Percentiles rank a stretch among this genome's conserved stretches.
These are phyloP conservation scores for Aspergillus sclerotioniger DNA, from an alignment of 495 filamentous ascomycete species.

Conservation along the genomic window DNA sequence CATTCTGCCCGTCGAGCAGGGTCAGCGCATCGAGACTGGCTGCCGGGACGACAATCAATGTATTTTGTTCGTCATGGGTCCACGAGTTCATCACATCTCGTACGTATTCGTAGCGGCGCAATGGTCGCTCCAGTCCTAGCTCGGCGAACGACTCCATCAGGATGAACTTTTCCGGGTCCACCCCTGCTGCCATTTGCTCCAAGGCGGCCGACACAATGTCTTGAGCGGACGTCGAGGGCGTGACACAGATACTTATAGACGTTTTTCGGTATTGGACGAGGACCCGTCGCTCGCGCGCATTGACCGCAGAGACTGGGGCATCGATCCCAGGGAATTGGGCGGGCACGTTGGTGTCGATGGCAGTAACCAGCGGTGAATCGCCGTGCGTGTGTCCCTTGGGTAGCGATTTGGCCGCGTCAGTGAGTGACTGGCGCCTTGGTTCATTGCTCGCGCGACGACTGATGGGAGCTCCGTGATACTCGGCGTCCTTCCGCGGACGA, in stretches of 20 bases:
- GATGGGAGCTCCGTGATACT: conserved; percentile 1
- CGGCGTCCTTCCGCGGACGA: background rate
- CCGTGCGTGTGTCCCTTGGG: conserved; percentile 20
- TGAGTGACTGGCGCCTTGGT: conserved; percentile 18
- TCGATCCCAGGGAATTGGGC: conserved; percentile 65
- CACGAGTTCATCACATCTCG: conserved; percentile 91
- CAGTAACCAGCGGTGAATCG: background rate
- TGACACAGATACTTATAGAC: conserved; percentile 63
- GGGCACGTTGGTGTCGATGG: conserved; percentile 39
- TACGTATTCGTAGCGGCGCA: conserved; percentile 84
- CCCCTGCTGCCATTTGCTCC: conserved; percentile 51
- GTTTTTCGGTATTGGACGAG: conserved; percentile 64
- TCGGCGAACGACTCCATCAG: conserved; percentile 72
- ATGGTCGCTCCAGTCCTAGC: conserved; percentile 76
- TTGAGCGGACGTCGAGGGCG: conserved; percentile 67
- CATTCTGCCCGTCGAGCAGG: conserved; percentile 49
- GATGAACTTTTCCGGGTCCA: conserved; percentile 60
- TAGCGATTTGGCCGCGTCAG: conserved; percentile 22
- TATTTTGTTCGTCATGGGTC: conserved; percentile 73
- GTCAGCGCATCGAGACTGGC: conserved; percentile 42
- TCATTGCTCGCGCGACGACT: conserved; percentile 20
- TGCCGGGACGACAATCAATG: conserved; percentile 58
- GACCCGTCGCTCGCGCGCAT: conserved; percentile 73
- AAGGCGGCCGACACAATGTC: conserved; percentile 65
- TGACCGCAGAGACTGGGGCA: conserved; percentile 80